A percentile compares a stretch with the other conserved stretches of the same genome.
These are phyloP conservation scores for Komagataella pseudopastoris DNA, from an alignment of 805 yeast species.

Conservation along the genomic window DNA sequence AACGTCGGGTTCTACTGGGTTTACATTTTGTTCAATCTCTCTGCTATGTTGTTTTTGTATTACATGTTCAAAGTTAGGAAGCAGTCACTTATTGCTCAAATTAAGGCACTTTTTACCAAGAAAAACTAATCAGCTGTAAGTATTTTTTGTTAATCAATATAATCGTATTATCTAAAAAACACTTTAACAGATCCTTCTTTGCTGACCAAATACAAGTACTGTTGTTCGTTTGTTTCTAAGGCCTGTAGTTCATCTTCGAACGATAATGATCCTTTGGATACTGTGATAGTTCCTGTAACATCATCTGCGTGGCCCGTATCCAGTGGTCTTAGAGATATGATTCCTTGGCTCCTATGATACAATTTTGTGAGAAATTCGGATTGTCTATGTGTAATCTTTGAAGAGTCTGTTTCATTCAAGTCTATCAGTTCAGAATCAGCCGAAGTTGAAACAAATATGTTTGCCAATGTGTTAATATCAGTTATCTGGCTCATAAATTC, in stretches of 20 bases:
- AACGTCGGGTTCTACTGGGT: constrained; percentile 50
- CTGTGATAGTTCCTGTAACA: constrained; percentile 57
- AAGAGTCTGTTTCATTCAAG: constrained; percentile 6
- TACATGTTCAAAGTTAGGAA: constrained; percentile 21
- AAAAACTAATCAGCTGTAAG: not conserved
- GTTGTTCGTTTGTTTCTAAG: constrained; percentile 34
- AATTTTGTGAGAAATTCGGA: constrained; percentile 33
- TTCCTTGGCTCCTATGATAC: constrained; percentile 34
- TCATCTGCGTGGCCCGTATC: constrained; percentile 76
- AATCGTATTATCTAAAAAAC: constrained; percentile 23
- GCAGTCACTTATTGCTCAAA: constrained; percentile 17
- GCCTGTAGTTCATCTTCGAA: constrained; percentile 6
- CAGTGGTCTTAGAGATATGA: constrained; percentile 51
- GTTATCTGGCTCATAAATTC: not conserved
- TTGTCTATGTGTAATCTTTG: constrained; percentile 15
- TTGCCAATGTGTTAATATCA: not conserved
- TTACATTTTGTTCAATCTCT: constrained; percentile 38
- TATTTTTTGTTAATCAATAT: not conserved
- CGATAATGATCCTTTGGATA: constrained; percentile 41
- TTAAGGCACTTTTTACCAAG: not conserved
- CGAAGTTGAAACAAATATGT: not conserved
- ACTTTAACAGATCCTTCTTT: constrained; percentile 38
- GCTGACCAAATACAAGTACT: constrained; percentile 44
- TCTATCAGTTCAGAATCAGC: not conserved
- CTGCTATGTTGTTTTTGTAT: constrained; percentile 24